A percentile compares a stretch with the other conserved stretches of the same genome.
These are phyloP conservation scores for Effrenium voratum DNA, from an alignment of 73 alveolate genomes.

Conservation along the genomic window DNA sequence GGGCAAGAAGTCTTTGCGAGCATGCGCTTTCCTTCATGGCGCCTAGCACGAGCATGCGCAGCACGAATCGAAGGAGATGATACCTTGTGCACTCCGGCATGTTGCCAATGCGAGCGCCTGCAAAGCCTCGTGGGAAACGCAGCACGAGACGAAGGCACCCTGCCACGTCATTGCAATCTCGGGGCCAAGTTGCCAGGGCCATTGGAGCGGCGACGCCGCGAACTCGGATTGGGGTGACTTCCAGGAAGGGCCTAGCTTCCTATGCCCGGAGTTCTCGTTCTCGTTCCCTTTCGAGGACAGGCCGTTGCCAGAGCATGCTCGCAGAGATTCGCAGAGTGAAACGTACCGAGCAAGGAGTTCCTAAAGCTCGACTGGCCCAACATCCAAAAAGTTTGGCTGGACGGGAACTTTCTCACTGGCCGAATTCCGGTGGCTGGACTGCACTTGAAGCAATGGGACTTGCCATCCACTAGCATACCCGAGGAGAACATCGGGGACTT, in stretches of 20 bases:
- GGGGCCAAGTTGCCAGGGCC: not conserved
- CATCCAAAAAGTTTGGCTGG: constrained; percentile 68
- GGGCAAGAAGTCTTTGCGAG: not conserved
- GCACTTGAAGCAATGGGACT: not conserved
- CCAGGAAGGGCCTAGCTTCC: constrained; percentile 83
- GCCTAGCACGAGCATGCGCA: not conserved
- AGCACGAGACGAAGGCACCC: not conserved
- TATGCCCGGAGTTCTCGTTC: constrained; percentile 44
- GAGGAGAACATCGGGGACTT: constrained; percentile 19
- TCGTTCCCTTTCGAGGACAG: constrained; percentile 50
- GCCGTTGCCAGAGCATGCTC: not conserved
- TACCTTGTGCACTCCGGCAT: constrained; percentile 60
- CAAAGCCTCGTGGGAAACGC: constrained; percentile 91
- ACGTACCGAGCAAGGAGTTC: constrained; percentile 27
- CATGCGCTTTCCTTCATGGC: not conserved
- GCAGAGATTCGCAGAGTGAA: not conserved
- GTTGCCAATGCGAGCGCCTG: constrained; percentile 16
- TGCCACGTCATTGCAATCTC: not conserved
- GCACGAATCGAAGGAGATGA: constrained; percentile 14
- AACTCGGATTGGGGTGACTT: constrained; percentile 29
- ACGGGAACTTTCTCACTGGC: constrained; percentile 76
- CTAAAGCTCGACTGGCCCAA: constrained; percentile 73
- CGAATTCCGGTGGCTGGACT: not conserved
- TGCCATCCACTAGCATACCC: not conserved
- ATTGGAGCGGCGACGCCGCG: not conserved